Base-by-base conservation (phyloP, 148 eudicot species). In the Linanthus parryae region DNA sequence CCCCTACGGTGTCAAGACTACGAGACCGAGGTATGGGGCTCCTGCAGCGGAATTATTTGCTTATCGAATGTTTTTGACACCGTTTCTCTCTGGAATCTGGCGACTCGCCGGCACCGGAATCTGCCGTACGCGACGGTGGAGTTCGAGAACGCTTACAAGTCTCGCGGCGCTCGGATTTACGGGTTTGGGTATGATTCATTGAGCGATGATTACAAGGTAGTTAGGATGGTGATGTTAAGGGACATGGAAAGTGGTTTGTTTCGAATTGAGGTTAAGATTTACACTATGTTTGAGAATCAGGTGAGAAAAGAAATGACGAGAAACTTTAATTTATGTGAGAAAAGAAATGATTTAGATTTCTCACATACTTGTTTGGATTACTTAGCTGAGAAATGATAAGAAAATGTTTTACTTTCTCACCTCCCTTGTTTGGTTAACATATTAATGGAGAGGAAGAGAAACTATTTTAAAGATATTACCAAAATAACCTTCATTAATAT, bases 111-210 rank as follows among this genome's bases (percentile, higher is more conserved):
- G 10, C 36, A 37, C 18, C 33, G 50, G 9, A 50, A 37, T 19
- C 8, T 68, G 36, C 77, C 71, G 4, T 30, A 31, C 21, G 12
- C 56, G 12, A 21, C 31, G 0, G 31, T 68, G 5, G 72, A 67
- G 27, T 46, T 44, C 51, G 37, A 22, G 1, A 30, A 8, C 21
- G 20, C 10, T 9, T 27, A 17, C 0, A 12, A 12, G 2, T 26
- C n/a, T 5, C 37, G 24, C 7, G 64, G 42, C 23, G 29, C 18
- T 0, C 7, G 56, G 15, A 46, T 59, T 14, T 68, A 68, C 16
- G 81, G 81, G 5, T 68, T 72, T 44, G 81, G 81, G 14, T 72
- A 72, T 61, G 81, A 76, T 59, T 27, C 8, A 17, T 59, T 48
- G 5, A 47, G 19, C 24, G 73, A 76, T 68, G 81, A 74, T 37